Evolutionary conservation across 148 eudicot genomes (phyloP).

Genomic region (Pouteria glomerata): DNA sequence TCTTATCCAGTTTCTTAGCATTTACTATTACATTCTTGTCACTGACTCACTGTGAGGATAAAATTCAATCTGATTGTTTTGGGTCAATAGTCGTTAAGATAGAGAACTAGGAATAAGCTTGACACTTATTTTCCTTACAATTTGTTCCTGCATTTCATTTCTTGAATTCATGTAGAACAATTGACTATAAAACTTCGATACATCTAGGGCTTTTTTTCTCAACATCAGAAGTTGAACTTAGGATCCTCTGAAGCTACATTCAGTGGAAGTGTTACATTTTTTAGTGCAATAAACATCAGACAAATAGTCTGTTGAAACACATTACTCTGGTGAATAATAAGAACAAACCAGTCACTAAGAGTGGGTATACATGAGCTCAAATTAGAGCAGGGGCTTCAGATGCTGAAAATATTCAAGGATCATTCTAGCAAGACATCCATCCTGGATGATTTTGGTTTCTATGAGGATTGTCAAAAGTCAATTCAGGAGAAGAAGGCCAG

Average conservation of each 20-base stretch:
- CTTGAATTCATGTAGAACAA: too few species aligned
- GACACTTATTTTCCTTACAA: too few species aligned
- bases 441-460: constrained; percentile 71
- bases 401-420: constrained; percentile 61
- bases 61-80: not conserved
- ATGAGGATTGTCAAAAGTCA: constrained; percentile 61
- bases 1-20: not conserved
- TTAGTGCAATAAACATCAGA: too few species aligned
- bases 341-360: constrained; percentile 76
- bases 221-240: too few species aligned
- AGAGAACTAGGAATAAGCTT: too few species aligned
- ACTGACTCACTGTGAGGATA: not conserved
- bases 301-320: constrained; percentile 68
- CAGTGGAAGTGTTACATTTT: not conserved
- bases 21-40: not conserved
- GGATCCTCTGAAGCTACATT: not conserved
- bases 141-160: too few species aligned
- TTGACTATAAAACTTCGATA: too few species aligned
- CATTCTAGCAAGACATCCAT: constrained; percentile 54
- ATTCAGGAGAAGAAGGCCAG: constrained; percentile 76
- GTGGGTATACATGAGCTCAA: constrained; percentile 84
- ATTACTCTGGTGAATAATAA: constrained; percentile 75
- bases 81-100: too few species aligned
- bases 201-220: too few species aligned
- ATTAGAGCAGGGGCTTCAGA: constrained; percentile 63